Evolutionary conservation across 306 rosid species (phyloP), one percentile per base, ranked within the genome.

Genomic region (Dryas drummondii): DNA sequence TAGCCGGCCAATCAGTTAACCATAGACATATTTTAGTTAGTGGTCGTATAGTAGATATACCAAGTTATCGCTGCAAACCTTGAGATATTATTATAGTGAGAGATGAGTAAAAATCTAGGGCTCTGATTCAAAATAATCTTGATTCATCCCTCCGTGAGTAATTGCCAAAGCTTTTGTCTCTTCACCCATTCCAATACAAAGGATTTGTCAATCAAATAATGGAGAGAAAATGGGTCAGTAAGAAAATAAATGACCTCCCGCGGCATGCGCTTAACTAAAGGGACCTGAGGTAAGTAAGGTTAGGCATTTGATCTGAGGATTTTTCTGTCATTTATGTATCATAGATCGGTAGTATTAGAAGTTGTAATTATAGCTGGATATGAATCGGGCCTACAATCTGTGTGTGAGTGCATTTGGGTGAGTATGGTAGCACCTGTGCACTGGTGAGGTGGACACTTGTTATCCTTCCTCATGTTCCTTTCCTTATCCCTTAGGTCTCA

Each of bases 191-290:
- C 12, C 51, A 42, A 42, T 65, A 65, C 37, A 65, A 65, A 65
- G 9, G 70, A 65, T 65, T 65, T 13, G 52, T 65, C 26, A 65
- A 65, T 65, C 52, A 65, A 65, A 42, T 65, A 44, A 42, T 42
- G 37, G 49, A 65, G 41, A 65, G 50, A 10, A 65, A 65, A 42
- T 65, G 70, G 22, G 11, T 4, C 9, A 15, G 70, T 27, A 32
- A 32, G 37, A 32, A 32, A 32, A 32, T 32, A 22, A 22, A 22
- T 22, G 22, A 22, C 22, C 22, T 22, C 22, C 22, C 22, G 22
- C 22, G 22, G 22, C 22, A 1, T 22, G 22, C 22, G 0, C 22
- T 22, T 22, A 22, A 22, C 22, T 22, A 22, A 22, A 22, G 22
- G 22, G 22, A 22, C 22, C 22, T 22, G 22, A 22, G 22, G 22